phyloP scores from a whole-genome alignment of 768 basidiomycete species.

The Hirschioporus abietinus region DNA sequence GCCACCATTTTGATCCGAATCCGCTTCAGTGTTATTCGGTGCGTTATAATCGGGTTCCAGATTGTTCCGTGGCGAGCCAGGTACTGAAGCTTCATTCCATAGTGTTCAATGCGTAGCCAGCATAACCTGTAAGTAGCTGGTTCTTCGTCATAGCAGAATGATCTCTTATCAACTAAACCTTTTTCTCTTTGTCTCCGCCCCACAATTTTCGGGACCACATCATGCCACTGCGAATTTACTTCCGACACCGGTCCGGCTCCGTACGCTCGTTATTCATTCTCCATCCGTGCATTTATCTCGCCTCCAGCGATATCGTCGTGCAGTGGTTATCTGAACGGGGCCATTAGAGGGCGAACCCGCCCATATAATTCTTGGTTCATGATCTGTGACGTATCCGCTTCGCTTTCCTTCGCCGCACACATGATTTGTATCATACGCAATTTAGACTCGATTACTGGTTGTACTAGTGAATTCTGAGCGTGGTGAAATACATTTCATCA shows the following conservation, averaged over 20 bases:
- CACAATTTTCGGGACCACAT: not conserved
- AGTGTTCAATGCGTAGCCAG: slow-evolving; percentile 97
- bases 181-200: not conserved
- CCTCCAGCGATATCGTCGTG: slow-evolving; percentile 70
- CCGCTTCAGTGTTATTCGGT: slow-evolving; percentile 71
- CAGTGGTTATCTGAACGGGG: slow-evolving; percentile 81
- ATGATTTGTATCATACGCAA: not conserved
- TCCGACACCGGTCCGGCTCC: not conserved
- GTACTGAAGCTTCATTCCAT: slow-evolving; percentile 6
- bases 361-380: not conserved
- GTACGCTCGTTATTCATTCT: not conserved
- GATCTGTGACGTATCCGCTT: not conserved
- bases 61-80: not conserved
- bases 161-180: not conserved
- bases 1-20: not conserved
- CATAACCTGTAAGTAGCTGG: slow-evolving; percentile 70
- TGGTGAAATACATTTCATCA: not conserved
- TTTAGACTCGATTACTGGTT: not conserved
- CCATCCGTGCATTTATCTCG: slow-evolving; percentile 9
- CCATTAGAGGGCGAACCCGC: slow-evolving; percentile 34
- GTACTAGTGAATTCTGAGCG: not conserved
- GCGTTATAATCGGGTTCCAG: slow-evolving; percentile 19
- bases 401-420: not conserved
- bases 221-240: not conserved
- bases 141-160: not conserved